Evolutionary conservation across 2,329 filamentous ascomycete genomes (phyloP).

Genomic region (Laburnicola sp.): DNA sequence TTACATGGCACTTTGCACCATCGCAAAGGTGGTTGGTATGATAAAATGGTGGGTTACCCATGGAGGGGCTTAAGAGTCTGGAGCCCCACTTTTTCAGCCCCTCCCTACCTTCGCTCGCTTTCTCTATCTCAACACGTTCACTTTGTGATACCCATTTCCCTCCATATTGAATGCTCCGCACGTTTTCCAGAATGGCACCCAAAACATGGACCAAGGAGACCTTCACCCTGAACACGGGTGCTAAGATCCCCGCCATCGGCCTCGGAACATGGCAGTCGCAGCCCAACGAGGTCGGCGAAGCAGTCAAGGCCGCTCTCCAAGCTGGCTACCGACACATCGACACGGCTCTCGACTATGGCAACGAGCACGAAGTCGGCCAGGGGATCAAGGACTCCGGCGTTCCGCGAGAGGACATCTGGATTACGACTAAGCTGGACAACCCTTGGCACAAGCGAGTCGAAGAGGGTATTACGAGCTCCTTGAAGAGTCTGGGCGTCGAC

Average conservation of each 20-base stretch:
- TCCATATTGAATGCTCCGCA: slow-evolving; percentile 26
- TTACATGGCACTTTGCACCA: too few species aligned
- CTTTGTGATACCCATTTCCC: not conserved
- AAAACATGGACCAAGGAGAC: slow-evolving; percentile 45
- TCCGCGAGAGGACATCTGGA: slow-evolving; percentile 68
- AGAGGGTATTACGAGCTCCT: slow-evolving; percentile 62
- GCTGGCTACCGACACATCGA: slow-evolving; percentile 76
- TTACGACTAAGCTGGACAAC: slow-evolving; percentile 85
- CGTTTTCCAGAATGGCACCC: slow-evolving; percentile 34
- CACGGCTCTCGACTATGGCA: slow-evolving; percentile 76
- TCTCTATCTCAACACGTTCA: not conserved
- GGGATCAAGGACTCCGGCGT: slow-evolving; percentile 70
- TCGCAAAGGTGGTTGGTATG: not conserved
- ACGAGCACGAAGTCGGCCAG: slow-evolving; percentile 72
- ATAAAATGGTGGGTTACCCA: slow-evolving; percentile 3
- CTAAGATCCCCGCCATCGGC: slow-evolving; percentile 73
- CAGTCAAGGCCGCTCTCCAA: slow-evolving; percentile 70
- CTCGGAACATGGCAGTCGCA: slow-evolving; percentile 79
- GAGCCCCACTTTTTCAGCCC: not conserved
- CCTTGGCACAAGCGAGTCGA: slow-evolving; percentile 67
- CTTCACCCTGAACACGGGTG: slow-evolving; percentile 56
- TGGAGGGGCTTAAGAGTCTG: slow-evolving; percentile 2
- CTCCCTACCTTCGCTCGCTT: not conserved
- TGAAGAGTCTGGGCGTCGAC: slow-evolving; percentile 65
- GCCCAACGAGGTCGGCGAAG: slow-evolving; percentile 68